These are phyloP conservation scores for Lactarius hatsudake DNA, from an alignment of 768 basidiomycete species.

Conservation along the genomic window DNA sequence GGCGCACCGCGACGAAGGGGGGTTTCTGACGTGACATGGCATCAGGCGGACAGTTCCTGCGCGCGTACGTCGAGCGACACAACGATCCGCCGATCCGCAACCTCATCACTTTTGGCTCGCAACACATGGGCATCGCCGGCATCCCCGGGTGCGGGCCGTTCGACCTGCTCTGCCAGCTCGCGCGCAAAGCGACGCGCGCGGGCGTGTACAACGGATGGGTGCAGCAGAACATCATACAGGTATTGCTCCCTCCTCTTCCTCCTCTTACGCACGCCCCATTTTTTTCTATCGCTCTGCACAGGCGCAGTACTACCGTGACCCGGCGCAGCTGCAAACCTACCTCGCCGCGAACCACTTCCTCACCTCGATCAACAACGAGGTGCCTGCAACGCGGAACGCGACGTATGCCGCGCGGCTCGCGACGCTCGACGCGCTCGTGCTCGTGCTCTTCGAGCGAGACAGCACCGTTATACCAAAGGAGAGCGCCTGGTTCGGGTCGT, in stretches of 20 bases:
- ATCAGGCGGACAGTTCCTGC: constrained; percentile 77
- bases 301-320: constrained; percentile 89
- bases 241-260: constrained; percentile 33
- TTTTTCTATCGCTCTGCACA: constrained; percentile 32
- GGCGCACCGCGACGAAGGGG: not conserved
- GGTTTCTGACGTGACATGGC: not conserved
- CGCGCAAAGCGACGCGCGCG: constrained; percentile 55
- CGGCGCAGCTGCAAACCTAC: constrained; percentile 55
- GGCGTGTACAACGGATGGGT: constrained; percentile 76
- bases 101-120: constrained; percentile 83
- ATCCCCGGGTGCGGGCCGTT: constrained; percentile 60
- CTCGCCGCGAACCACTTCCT: constrained; percentile 64
- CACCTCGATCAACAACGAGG: constrained; percentile 76
- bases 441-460: constrained; percentile 72
- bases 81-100: constrained; percentile 74
- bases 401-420: constrained; percentile 62
- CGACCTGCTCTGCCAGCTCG: constrained; percentile 69
- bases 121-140: constrained; percentile 84
- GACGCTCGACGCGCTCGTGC: constrained; percentile 62
- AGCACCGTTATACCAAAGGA: constrained; percentile 81
- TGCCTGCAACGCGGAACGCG: constrained; percentile 48
- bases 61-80: constrained; percentile 78
- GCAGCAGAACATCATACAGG: constrained; percentile 73
- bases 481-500: constrained; percentile 83
- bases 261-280: not conserved